A percentile compares a stretch with the other conserved stretches of the same genome.
These are phyloP conservation scores for Penicillium dipodomyicola DNA, from an alignment of 495 filamentous ascomycete genomes.

Conservation along the genomic window DNA sequence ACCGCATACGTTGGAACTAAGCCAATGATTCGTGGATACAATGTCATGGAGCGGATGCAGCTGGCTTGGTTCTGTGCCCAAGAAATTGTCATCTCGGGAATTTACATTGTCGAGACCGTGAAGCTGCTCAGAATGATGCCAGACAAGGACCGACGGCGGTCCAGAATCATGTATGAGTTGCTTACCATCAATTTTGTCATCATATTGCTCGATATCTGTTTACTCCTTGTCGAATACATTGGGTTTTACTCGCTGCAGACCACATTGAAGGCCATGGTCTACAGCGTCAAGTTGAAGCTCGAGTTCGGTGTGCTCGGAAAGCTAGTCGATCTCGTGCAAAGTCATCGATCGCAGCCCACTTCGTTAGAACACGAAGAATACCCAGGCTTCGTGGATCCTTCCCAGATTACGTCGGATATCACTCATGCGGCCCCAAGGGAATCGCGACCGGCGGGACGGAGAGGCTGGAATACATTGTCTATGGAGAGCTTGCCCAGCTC, in stretches of 20 bases:
- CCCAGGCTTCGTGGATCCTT: conserved; percentile 41
- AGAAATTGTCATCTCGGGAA: conserved; percentile 54
- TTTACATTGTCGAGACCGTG: conserved; percentile 56
- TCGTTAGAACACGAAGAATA: conserved; percentile 38
- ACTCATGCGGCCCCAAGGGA: conserved; percentile 34
- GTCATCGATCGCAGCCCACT: conserved; percentile 30
- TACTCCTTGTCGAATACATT: conserved; percentile 54
- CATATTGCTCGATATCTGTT: conserved; percentile 52
- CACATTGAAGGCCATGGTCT: conserved; percentile 55
- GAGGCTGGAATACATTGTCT: conserved; percentile 33
- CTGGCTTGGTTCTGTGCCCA: conserved; percentile 58
- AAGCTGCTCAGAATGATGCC: conserved; percentile 44
- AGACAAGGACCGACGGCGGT: conserved; percentile 39
- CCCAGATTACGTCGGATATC: conserved; percentile 37
- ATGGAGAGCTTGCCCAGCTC: conserved; percentile 35
- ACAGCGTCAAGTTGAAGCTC: conserved; percentile 63
- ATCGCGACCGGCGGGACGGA: conserved; percentile 15
- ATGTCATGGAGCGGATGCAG: conserved; percentile 58
- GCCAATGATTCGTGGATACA: conserved; percentile 44
- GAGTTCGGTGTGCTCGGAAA: conserved; percentile 57
- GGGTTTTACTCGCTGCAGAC: conserved; percentile 54
- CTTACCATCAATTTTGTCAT: conserved; percentile 56
- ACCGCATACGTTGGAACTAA: conserved; percentile 29
- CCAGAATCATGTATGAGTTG: conserved; percentile 50
- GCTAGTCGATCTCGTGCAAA: conserved; percentile 39